phyloP scores from a whole-genome alignment of 2,329 filamentous ascomycete species.

The Stagonosporopsis rhizophila region DNA sequence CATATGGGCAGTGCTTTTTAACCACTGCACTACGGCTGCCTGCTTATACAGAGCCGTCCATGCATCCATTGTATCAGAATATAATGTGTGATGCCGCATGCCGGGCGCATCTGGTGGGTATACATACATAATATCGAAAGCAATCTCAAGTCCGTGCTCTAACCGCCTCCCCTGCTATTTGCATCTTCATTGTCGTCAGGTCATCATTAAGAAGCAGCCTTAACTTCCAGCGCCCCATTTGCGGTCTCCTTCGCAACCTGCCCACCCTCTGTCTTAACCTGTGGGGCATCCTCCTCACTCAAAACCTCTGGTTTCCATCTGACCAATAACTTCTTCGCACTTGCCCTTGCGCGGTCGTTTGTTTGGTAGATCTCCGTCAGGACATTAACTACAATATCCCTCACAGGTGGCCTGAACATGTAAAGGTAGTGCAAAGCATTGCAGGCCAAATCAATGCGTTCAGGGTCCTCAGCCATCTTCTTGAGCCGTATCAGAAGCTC shows the following conservation, averaged over 20 bases:
- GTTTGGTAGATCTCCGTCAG: constrained; percentile 64
- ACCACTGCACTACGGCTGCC: background rate
- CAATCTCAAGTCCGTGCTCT: background rate
- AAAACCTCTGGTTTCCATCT: constrained; percentile 63
- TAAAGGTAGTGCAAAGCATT: constrained; percentile 62
- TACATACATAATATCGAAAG: constrained; percentile 7
- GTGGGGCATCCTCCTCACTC: constrained; percentile 29
- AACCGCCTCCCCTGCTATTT: background rate
- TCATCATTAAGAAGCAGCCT: constrained; percentile 27
- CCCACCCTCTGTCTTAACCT: constrained; percentile 32
- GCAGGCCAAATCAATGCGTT: constrained; percentile 65
- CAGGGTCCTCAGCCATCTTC: constrained; percentile 68
- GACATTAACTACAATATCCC: constrained; percentile 64
- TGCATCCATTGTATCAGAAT: background rate
- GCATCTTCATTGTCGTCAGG: background rate
- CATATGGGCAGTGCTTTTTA: background rate
- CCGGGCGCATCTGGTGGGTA: constrained; percentile 2
- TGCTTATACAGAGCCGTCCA: background rate
- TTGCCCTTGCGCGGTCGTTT: constrained; percentile 56
- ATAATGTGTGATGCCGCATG: background rate
- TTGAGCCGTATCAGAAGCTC: constrained; percentile 76
- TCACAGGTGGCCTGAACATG: constrained; percentile 63
- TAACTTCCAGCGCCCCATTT: constrained; percentile 40
- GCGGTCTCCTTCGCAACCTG: constrained; percentile 31
- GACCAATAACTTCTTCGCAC: constrained; percentile 60